Conservation (phyloP, 1,284 basidiomycete genomes). For the Sanghuangporus baumii region DNA sequence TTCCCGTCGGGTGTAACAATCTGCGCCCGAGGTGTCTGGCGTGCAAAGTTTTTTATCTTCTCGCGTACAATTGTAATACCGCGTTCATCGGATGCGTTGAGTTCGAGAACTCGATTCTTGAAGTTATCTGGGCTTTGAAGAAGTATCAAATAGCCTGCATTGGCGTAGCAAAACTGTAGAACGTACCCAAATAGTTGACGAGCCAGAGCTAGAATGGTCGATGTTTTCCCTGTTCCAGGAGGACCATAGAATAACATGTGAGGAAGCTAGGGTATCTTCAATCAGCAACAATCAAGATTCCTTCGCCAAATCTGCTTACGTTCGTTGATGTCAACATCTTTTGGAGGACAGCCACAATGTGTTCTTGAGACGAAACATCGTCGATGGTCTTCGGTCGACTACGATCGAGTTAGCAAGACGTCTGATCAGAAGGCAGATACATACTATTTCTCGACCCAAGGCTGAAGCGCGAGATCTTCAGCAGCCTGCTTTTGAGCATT, state of each 20-base stretch:
- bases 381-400: conserved; percentile 98
- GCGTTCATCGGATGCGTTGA: conserved; percentile 99
- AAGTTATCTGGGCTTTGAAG: conserved; percentile 90
- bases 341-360: conserved; percentile 87
- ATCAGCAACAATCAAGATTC: neutral
- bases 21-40: conserved; percentile 85
- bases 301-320: conserved; percentile 37
- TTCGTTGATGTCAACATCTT: conserved; percentile 93
- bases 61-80: conserved; percentile 96
- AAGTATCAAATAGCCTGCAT: neutral
- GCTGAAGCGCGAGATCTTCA: conserved; percentile 67
- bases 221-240: conserved; percentile 98
- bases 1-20: conserved; percentile 72
- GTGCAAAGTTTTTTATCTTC: conserved; percentile 98
- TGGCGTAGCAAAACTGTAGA: neutral
- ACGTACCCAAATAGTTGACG: conserved; percentile 91
- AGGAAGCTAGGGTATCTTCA: conserved; percentile 64
- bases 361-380: conserved; percentile 95
- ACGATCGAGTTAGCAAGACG: conserved; percentile 8
- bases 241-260: conserved; percentile 99
- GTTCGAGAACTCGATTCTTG: conserved; percentile 86
- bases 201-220: conserved; percentile 92
- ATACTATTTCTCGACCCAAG: conserved; percentile 99
- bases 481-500: conserved; percentile 34
- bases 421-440: conserved; percentile 17